phyloP scores from a whole-genome alignment of 2,329 filamentous ascomycete species.

The Penicillium vulpinum region DNA sequence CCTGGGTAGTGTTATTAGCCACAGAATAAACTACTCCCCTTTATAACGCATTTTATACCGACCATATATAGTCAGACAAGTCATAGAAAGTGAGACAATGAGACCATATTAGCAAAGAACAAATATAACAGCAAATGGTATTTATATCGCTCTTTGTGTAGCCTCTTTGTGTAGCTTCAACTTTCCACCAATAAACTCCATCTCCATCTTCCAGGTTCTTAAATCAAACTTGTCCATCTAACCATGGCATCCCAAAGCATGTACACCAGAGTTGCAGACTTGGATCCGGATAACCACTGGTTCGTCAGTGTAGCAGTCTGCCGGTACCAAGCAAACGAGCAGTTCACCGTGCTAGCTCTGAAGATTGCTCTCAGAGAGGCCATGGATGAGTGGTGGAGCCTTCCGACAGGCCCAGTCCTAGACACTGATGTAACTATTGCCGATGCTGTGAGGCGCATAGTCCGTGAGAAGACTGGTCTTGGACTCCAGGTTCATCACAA shows the following conservation, averaged over 20 bases:
- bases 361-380: no score
- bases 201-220: not conserved
- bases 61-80: no score
- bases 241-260: not conserved
- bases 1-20: no score
- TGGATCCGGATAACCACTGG: not conserved
- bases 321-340: not conserved
- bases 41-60: not conserved
- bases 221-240: not conserved
- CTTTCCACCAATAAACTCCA: not conserved
- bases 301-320: not conserved
- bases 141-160: not conserved
- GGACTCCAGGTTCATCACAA: not conserved
- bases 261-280: not conserved
- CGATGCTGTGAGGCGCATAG: not conserved
- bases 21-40: no score
- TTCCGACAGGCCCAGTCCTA: not conserved
- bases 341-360: not conserved
- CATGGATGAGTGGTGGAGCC: no score
- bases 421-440: not conserved
- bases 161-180: not conserved
- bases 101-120: not conserved
- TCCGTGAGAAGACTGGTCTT: not conserved
- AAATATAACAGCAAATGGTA: not conserved
- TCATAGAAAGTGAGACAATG: no score